Base-by-base conservation (phyloP, 2,329 filamentous ascomycete genomes). In the Canariomyces notabilis region DNA sequence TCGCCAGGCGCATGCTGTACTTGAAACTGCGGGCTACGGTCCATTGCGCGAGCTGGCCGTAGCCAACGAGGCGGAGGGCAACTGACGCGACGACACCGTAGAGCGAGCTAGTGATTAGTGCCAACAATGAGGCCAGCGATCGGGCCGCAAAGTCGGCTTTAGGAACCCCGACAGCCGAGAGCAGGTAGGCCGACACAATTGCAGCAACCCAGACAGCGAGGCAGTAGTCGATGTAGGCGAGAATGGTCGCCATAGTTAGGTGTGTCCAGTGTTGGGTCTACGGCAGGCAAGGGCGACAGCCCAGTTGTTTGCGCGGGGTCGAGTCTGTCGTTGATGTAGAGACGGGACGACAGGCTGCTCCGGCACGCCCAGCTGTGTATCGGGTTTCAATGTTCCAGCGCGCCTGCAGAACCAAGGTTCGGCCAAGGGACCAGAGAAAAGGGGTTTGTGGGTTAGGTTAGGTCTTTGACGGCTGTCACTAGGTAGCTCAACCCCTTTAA, bases 21-120 rank as follows among this genome's bases (percentile, higher is more conserved):
- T 90, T 86, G 76, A 95, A 97, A 53, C 76, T 69, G 51, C 89
- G 80, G 6, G 74, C 93, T 8, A 81, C 81, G 32, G 87, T 81
- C 88, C 89, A 97, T 74, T 97, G 93, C 21, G 87, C 80, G 54
- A 89, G 79, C 45, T 85, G 82, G 49, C 82, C 82, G 58, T 85
- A 79, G 49, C 89, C 89, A 39, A 82, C 57, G 14, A 87, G 59
- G 37, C 85, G 82, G 52, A 97, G 76, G 49, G 79, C 59, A 51
- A 90, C 76, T 36, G 86, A 89, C 21, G 82, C 82, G 37, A 87
- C 51, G 48, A 88, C 86, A 50, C 90, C 93, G 67, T 88, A 94
- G 57, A 74, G 65, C 21, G 90, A 79, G 64, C 63, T 74, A 44
- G 75, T 54, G 44, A 83, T 59, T 40, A 89, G 67, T 31, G 75